These are phyloP conservation scores for Insectozyma bohioensis DNA, from an alignment of 1,139 yeast genomes.

Conservation along the genomic window DNA sequence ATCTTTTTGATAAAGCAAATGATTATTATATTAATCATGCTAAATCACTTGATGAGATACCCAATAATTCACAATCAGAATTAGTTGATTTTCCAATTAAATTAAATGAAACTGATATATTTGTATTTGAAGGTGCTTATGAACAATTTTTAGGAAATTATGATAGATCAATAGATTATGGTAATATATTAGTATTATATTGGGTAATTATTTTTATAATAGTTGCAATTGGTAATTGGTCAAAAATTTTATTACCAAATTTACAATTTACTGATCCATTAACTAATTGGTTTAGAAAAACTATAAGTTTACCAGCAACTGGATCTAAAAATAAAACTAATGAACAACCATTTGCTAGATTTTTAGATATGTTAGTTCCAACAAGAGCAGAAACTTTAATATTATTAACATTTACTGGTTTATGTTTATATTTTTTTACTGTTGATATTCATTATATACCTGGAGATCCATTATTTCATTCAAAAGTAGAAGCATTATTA, in stretches of 20 bases:
- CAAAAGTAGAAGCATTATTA: conserved; percentile 28
- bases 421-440: conserved; percentile 40
- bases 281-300: conserved; percentile 26
- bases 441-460: conserved; percentile 22
- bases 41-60: conserved; percentile 22
- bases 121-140: conserved; percentile 23
- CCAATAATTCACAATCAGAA: conserved; percentile 20
- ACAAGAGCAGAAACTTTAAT: conserved; percentile 61
- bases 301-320: conserved; percentile 31
- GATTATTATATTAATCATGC: conserved; percentile 37
- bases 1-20: conserved; percentile 33
- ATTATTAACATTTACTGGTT: conserved; percentile 44
- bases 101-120: conserved; percentile 22
- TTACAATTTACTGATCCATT: conserved; percentile 23
- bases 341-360: conserved; percentile 24
- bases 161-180: conserved; percentile 35
- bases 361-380: conserved; percentile 50
- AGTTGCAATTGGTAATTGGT: conserved; percentile 33
- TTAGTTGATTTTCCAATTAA: conserved; percentile 25
- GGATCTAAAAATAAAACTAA: conserved; percentile 24
- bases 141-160: conserved; percentile 43
- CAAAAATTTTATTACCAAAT: conserved; percentile 26
- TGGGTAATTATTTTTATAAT: conserved; percentile 31
- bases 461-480: conserved; percentile 30
- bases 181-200: conserved; percentile 27